These are phyloP conservation scores for Bryopsis sp. DNA, from an alignment of 139 green algal species.

Conservation along the genomic window DNA sequence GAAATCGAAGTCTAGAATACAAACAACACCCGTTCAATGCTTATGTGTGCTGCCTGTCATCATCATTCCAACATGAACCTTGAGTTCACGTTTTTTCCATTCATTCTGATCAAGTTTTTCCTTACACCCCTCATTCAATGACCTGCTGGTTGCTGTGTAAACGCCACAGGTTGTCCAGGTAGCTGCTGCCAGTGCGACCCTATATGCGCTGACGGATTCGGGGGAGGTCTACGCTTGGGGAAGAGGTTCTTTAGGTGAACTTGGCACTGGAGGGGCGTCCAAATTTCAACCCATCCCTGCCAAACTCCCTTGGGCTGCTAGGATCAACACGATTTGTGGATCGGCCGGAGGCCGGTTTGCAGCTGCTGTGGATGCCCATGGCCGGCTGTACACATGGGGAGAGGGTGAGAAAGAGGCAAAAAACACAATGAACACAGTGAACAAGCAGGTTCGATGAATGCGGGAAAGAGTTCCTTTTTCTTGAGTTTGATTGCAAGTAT, in stretches of 20 bases:
- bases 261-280: not conserved
- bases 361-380: not conserved
- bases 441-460: no score
- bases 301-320: conserved; percentile 1
- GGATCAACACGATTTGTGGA: not conserved
- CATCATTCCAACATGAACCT: no score
- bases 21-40: not conserved
- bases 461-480: no score
- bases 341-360: conserved; percentile 3
- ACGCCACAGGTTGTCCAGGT: not conserved
- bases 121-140: no score
- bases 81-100: not conserved
- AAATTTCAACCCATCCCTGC: not conserved
- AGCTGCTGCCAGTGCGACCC: not conserved
- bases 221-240: not conserved
- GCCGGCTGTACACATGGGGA: conserved; percentile 9
- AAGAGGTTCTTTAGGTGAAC: not conserved
- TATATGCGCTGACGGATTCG: not conserved
- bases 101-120: not conserved
- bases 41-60: not conserved
- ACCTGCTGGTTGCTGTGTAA: not conserved
- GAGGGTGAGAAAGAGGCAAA: not conserved
- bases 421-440: not conserved
- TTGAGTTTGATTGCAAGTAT: no score
- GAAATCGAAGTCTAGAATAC: not conserved